These are phyloP conservation scores for Isoetes engelmannii DNA, from an alignment of 83 land plant genomes.

Conservation along the genomic window DNA sequence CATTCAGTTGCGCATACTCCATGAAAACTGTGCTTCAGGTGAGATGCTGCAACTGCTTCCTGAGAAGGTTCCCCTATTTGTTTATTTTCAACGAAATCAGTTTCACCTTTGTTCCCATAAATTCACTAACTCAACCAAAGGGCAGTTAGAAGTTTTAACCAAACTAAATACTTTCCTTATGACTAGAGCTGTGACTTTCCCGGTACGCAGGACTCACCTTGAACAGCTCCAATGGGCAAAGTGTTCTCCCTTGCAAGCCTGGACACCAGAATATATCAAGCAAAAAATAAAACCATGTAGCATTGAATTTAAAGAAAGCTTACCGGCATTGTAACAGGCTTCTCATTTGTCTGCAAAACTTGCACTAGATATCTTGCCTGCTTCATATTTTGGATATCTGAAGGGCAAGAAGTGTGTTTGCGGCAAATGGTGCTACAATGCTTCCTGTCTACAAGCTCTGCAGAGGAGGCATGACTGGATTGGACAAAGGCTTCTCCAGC, in stretches of 20 bases:
- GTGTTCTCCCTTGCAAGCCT: conserved; percentile 59
- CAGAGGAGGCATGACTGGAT: conserved; percentile 71
- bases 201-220: conserved; percentile 36
- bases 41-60: conserved; percentile 56
- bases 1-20: conserved; percentile 29
- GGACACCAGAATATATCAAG: background rate
- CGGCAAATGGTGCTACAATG: conserved; percentile 86
- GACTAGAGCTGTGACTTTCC: background rate
- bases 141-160: too few species aligned
- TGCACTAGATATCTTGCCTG: conserved; percentile 54
- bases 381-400: conserved; percentile 4
- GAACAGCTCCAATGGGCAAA: conserved; percentile 70
- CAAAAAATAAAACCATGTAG: background rate
- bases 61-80: too few species aligned
- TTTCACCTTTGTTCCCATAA: background rate
- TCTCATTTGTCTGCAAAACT: conserved; percentile 84
- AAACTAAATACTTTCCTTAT: background rate
- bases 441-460: conserved; percentile 67
- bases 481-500: conserved; percentile 48
- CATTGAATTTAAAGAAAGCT: conserved; percentile 1
- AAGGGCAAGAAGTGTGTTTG: conserved; percentile 75
- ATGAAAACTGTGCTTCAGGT: conserved; percentile 47
- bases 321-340: conserved; percentile 74
- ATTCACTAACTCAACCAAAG: background rate
- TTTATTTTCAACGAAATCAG: background rate